Base-by-base conservation (phyloP, 2,329 filamentous ascomycete species). In the Hymenotorrendiella dingleyae region DNA sequence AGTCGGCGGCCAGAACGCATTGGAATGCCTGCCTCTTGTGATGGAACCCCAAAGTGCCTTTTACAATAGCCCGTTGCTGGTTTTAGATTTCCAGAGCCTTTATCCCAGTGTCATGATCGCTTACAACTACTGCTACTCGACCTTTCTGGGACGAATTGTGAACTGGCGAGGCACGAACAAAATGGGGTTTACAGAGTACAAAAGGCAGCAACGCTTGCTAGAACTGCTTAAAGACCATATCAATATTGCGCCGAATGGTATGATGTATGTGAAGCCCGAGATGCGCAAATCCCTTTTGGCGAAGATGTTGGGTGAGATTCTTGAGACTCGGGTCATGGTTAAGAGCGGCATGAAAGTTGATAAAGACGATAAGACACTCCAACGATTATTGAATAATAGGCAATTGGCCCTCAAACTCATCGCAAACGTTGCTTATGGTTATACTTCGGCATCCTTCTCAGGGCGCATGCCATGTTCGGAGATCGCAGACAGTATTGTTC, bases 101-200 rank as follows among this genome's bases (percentile, higher is more conserved):
- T 98, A 98, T 53, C 93, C 93, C 0, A 96, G 90, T 63, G 83
- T 97, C 47, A 96, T 98, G 89, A 97, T 98, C 59, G 93, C 93
- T 0, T 97, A 98, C 69, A 98, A 98, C 58, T 93, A 96, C 61
- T 98, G 93, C 67, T 98, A 98, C 61, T 97, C 93, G 0, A 98
- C 93, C 0, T 98, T 90, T 54, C 72, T 97, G 0, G 93, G 93
- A 0, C 80, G 93, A 22, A 81, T 95, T 28, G 78, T 81, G 21
- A 79, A 81, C 54, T 96, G 91, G 91, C 80, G 88, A n/a, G 90
- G 89, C 2, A 80, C 77, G 22, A 90, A 88, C 68, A 95, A 97
- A 66, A 88, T 98, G 84, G 93, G 93, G 0, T 95, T 97, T 60
- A 80, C 81, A 21, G 84, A 95, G 48, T 97, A 94, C 64, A 74